A percentile compares a stretch with the other conserved stretches of the same genome.
phyloP scores from a whole-genome alignment of 495 filamentous ascomycete genomes.

The Lasiosphaeris hirsuta region DNA sequence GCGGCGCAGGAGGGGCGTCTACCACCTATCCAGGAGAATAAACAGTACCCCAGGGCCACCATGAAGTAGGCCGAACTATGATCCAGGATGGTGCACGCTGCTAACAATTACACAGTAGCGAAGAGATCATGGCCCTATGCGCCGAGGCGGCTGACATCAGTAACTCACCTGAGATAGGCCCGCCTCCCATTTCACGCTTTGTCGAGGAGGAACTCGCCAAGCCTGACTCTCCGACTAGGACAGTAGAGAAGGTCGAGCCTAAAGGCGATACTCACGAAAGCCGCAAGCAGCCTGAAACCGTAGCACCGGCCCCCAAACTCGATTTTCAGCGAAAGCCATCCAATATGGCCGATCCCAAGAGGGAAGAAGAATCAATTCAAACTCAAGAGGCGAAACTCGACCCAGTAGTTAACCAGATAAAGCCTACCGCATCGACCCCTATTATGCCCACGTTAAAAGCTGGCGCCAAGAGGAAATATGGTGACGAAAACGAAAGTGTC shows the following conservation, averaged over 20 bases:
- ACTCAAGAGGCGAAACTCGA: constrained; percentile 12
- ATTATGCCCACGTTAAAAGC: constrained; percentile 15
- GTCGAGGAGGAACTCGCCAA: constrained; percentile 62
- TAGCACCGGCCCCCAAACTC: constrained; percentile 14
- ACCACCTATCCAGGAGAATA: constrained; percentile 81
- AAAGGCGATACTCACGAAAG: constrained; percentile 19
- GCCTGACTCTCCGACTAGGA: constrained; percentile 39
- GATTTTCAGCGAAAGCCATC: constrained; percentile 16
- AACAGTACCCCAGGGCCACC: constrained; percentile 67
- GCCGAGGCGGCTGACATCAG: constrained; percentile 45
- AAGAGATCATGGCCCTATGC: constrained; percentile 48
- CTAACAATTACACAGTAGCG: constrained; percentile 26
- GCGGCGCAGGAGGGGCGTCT: constrained; percentile 63
- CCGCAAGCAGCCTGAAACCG: background rate
- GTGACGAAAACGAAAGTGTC: constrained; percentile 28
- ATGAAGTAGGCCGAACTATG: constrained; percentile 57
- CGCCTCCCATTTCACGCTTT: constrained; percentile 61
- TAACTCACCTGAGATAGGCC: constrained; percentile 65
- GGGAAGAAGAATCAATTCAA: constrained; percentile 8
- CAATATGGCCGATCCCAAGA: constrained; percentile 18
- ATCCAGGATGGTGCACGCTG: background rate
- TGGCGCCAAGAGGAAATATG: constrained; percentile 34
- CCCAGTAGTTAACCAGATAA: constrained; percentile 3
- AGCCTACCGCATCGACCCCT: background rate
- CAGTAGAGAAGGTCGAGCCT: constrained; percentile 16